Evolutionary conservation across 1,284 basidiomycete genomes (phyloP).

Genomic region (Irpex sp.): DNA sequence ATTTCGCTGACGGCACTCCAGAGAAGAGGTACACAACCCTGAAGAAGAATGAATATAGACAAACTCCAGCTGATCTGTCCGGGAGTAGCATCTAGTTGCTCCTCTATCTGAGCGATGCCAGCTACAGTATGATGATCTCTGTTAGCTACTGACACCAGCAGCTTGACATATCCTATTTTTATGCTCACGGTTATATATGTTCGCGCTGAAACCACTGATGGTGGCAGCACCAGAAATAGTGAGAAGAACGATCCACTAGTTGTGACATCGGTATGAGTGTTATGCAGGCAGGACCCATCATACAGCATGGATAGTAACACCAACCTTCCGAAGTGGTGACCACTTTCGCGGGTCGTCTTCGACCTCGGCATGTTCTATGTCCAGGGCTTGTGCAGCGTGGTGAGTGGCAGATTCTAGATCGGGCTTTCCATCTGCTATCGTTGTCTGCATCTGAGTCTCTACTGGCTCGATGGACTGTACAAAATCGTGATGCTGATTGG

Average conservation of each 20-base stretch:
- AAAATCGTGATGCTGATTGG: not conserved
- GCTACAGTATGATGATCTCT: slow-evolving; percentile 32
- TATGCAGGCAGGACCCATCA: not conserved
- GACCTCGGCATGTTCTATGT: slow-evolving; percentile 70
- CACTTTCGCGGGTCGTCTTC: slow-evolving; percentile 78
- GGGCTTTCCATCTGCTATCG: not conserved
- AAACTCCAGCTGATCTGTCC: slow-evolving; percentile 72
- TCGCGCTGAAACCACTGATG: slow-evolving; percentile 66
- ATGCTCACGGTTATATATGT: slow-evolving; percentile 64
- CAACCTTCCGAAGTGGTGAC: slow-evolving; percentile 64
- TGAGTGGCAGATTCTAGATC: not conserved
- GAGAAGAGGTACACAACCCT: slow-evolving; percentile 64
- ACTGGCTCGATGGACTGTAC: not conserved
- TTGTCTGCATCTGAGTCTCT: not conserved
- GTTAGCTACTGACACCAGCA: not conserved
- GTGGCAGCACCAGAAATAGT: slow-evolving; percentile 61
- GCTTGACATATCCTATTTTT: not conserved
- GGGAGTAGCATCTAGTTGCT: slow-evolving; percentile 61
- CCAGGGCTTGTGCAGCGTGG: slow-evolving; percentile 19
- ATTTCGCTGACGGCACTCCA: slow-evolving; percentile 80
- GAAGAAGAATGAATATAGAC: slow-evolving; percentile 77
- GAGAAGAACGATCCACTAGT: slow-evolving; percentile 49
- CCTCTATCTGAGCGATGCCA: slow-evolving; percentile 64
- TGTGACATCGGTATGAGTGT: not conserved
- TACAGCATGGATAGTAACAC: not conserved